Percentiles rank a stretch among this genome's conserved stretches.
phyloP scores from a whole-genome alignment of 228 moss, liverwort and hornwort genomes.

The Sphagnum magellanicum region DNA sequence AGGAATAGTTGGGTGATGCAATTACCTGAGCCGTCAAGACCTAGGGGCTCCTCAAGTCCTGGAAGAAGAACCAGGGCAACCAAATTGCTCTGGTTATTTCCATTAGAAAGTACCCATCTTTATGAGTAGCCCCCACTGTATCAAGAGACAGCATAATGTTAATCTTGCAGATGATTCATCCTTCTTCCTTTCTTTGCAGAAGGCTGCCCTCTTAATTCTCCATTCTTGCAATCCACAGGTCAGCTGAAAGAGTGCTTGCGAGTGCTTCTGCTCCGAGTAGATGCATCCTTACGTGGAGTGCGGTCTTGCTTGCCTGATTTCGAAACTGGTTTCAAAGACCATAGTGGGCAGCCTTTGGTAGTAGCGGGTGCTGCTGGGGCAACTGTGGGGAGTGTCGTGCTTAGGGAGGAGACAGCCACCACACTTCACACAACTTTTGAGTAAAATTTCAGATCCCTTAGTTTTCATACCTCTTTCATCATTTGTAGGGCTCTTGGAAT shows the following conservation, averaged over 20 bases:
- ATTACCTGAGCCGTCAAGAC: too few species aligned
- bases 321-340: constrained; percentile 24
- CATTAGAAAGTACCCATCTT: too few species aligned
- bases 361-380: constrained; percentile 89
- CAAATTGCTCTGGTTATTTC: too few species aligned
- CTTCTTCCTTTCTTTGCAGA: background rate
- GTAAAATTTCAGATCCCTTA: constrained; percentile 26
- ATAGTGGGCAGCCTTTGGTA: constrained; percentile 30
- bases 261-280: constrained; percentile 87
- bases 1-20: too few species aligned
- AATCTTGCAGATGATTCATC: too few species aligned
- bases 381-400: constrained; percentile 56
- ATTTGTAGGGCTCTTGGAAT: background rate
- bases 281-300: constrained; percentile 89
- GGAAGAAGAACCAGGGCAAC: too few species aligned
- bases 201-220: background rate
- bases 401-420: constrained; percentile 79
- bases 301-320: constrained; percentile 93
- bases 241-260: constrained; percentile 79
- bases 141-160: too few species aligned
- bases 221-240: constrained; percentile 39
- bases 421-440: constrained; percentile 66
- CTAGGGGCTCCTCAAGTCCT: too few species aligned
- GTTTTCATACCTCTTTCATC: background rate
- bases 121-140: too few species aligned